phyloP scores from a whole-genome alignment of 805 yeast species.

The Candida arabinofermentans region DNA sequence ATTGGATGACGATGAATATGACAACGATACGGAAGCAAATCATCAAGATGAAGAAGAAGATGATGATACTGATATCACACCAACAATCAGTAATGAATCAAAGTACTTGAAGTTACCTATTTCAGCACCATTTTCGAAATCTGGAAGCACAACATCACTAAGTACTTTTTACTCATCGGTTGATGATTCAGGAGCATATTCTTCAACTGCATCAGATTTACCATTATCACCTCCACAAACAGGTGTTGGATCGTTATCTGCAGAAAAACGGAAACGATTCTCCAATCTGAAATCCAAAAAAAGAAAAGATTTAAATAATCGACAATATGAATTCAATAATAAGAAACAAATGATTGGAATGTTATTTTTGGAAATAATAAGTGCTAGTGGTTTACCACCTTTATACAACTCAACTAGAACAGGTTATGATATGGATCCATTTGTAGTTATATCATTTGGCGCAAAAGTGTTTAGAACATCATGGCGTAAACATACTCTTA shows the following conservation, averaged over 20 bases:
- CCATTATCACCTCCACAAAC: slow-evolving; percentile 16
- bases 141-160: slow-evolving; percentile 4
- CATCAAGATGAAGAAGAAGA: slow-evolving; percentile 7
- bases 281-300: slow-evolving; percentile 9
- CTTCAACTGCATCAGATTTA: slow-evolving; percentile 17
- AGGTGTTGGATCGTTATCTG: background rate
- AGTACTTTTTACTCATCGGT: slow-evolving; percentile 12
- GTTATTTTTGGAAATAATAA: slow-evolving; percentile 67
- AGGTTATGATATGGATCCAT: slow-evolving; percentile 95
- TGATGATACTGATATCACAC: slow-evolving; percentile 3
- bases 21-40: slow-evolving; percentile 1
- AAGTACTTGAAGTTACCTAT: background rate
- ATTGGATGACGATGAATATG: background rate
- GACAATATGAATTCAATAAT: slow-evolving; percentile 33
- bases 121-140: background rate
- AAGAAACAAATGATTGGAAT: slow-evolving; percentile 57
- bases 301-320: background rate
- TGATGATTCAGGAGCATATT: slow-evolving; percentile 14
- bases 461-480: slow-evolving; percentile 82
- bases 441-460: slow-evolving; percentile 87
- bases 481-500: slow-evolving; percentile 75
- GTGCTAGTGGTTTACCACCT: slow-evolving; percentile 78
- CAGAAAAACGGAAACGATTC: slow-evolving; percentile 9
- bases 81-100: background rate
- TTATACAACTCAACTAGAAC: slow-evolving; percentile 63